These are phyloP conservation scores for Penicillium italicum DNA, from an alignment of 2,329 filamentous ascomycete species.

Conservation along the genomic window DNA sequence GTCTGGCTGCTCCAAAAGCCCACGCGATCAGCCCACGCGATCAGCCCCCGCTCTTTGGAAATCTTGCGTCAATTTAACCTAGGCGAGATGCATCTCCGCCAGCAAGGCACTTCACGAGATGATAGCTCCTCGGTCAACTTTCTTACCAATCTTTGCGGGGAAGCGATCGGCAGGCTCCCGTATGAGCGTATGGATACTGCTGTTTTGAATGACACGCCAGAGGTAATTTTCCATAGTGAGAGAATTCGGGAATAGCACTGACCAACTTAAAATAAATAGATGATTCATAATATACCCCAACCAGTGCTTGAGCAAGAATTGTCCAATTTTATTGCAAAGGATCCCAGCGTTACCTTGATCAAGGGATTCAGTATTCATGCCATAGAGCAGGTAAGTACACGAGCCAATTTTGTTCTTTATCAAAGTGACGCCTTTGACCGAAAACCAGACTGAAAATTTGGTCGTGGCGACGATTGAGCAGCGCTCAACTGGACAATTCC, in stretches of 20 bases:
- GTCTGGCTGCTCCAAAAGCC: slow-evolving; percentile 23
- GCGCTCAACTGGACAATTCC: slow-evolving; percentile 9
- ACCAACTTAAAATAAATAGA: background rate
- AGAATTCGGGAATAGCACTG: background rate
- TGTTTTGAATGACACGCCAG: slow-evolving; percentile 35
- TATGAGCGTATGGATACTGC: slow-evolving; percentile 24
- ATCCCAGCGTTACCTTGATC: background rate
- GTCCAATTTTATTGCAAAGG: background rate
- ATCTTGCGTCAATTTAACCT: slow-evolving; percentile 21
- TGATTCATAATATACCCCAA: slow-evolving; percentile 16
- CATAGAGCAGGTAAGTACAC: slow-evolving; percentile 1
- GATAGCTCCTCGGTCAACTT: slow-evolving; percentile 41
- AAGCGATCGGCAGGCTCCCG: slow-evolving; percentile 33
- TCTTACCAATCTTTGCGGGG: slow-evolving; percentile 34
- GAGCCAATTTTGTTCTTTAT: background rate
- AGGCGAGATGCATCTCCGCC: slow-evolving; percentile 20
- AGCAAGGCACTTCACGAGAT: slow-evolving; percentile 30
- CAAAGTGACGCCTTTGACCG: background rate
- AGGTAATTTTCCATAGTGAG: slow-evolving; percentile 18
- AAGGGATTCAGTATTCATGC: slow-evolving; percentile 8
- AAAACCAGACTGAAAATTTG: background rate
- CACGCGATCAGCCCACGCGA: slow-evolving; percentile 23
- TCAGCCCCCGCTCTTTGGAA: slow-evolving; percentile 24
- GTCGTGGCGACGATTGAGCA: slow-evolving; percentile 3
- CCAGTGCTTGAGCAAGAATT: slow-evolving; percentile 10